Evolutionary conservation across 257 asterid genomes (phyloP), one percentile per base, ranked within the genome.

Genomic region (Linderniella brevidens): DNA sequence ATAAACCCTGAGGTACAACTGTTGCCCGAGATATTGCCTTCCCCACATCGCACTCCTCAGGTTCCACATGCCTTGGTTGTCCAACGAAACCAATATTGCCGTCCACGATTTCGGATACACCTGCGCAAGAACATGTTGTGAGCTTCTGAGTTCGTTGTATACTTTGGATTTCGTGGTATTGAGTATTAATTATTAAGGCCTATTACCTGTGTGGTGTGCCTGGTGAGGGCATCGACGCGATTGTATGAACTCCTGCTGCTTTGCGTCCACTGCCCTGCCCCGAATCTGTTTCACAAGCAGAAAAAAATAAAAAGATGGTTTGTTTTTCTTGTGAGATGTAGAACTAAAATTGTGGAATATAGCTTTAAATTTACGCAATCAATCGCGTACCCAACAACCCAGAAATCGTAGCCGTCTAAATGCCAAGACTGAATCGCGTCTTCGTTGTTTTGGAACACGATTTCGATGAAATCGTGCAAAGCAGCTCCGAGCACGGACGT

Each of bases 41-140:
- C 73, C 96, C 96, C 99, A 85, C 60, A 71, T 74, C 4, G 96
- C 93, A 3, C 96, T 81, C 68, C 96, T 79, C 76, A 90, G 35
- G 48, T 90, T 85, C 96, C 99, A 90, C 94, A 90, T 90, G 0
- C 99, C 99, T 58, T 90, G 94, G 74, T 90, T 85, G 72, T 90
- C 99, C 71, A 90, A 64, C 0, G 99, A 81, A 25, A 81, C 93
- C 8, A 81, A 35, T 43, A 90, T 85, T 0, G 86, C 60, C 8
- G 94, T 77, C 99, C 99, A 90, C 8, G 94, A 81, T 4, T 59
- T 68, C 0, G 96, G 99, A 65, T 81, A 90, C 20, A 85, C 99
- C 99, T 90, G 64, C 64, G 45, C 52, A 1, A 13, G 29, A 56
- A 19, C 19, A 10, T 35, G 17, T 10, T 17, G 17, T 29, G 25